These are phyloP conservation scores for Orbilia oligospora DNA, from an alignment of 2,329 filamentous ascomycete genomes.

Conservation along the genomic window DNA sequence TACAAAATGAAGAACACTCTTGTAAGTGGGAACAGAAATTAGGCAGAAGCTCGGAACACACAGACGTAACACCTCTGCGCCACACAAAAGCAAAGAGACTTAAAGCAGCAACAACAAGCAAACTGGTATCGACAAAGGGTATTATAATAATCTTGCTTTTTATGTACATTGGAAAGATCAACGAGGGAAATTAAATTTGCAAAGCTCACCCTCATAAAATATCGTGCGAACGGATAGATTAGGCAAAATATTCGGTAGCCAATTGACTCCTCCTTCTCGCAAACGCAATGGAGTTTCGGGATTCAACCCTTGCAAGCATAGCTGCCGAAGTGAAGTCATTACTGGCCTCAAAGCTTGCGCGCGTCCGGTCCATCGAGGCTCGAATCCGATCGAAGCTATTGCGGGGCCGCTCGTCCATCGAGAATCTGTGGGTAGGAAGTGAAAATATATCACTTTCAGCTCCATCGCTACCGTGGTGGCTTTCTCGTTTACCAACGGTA, in stretches of 20 bases:
- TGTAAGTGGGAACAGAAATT: slow-evolving; percentile 10
- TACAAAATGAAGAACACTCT: slow-evolving; percentile 16
- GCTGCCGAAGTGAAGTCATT: slow-evolving; percentile 93
- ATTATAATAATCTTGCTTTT: slow-evolving; percentile 43
- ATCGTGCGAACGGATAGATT: slow-evolving; percentile 65
- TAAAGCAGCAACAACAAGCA: slow-evolving; percentile 34
- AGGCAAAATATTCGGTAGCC: slow-evolving; percentile 65
- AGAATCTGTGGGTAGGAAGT: slow-evolving; percentile 79
- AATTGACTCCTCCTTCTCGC: slow-evolving; percentile 64
- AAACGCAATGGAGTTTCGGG: slow-evolving; percentile 71
- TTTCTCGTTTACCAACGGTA: slow-evolving; percentile 82
- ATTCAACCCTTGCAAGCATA: slow-evolving; percentile 86
- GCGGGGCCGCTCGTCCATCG: slow-evolving; percentile 78
- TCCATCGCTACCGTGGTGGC: slow-evolving; percentile 92
- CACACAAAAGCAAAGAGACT: slow-evolving; percentile 18
- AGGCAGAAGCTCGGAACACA: slow-evolving; percentile 10
- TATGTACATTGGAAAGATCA: slow-evolving; percentile 42
- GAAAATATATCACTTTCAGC: slow-evolving; percentile 73
- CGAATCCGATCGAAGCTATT: slow-evolving; percentile 91
- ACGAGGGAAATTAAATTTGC: slow-evolving; percentile 18
- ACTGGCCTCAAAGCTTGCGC: slow-evolving; percentile 87
- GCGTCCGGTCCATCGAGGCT: slow-evolving; percentile 86
- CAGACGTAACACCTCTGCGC: slow-evolving; percentile 31
- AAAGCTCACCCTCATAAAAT: slow-evolving; percentile 51
- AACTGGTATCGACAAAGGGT: slow-evolving; percentile 47